Conservation (phyloP, 148 eudicot species). For the Cornus suecica region DNA sequence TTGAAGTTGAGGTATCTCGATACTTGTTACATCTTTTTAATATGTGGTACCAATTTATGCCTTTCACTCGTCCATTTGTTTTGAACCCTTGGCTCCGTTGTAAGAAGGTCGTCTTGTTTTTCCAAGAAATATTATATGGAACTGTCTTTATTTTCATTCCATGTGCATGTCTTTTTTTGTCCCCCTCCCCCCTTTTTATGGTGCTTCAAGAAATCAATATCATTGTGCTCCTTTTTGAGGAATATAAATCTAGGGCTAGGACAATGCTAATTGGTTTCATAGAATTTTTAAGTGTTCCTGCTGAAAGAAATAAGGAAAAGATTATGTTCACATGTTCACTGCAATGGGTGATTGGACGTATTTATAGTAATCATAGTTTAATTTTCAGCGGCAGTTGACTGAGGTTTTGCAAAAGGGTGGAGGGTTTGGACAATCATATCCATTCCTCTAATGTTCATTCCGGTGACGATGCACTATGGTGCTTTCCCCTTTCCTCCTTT, state of each 20-base stretch:
- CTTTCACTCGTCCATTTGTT: conserved; percentile 6
- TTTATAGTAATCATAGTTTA: background rate
- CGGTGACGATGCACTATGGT: background rate
- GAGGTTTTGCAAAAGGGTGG: background rate
- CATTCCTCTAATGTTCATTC: background rate
- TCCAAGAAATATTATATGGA: background rate
- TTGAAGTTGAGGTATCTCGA: conserved; percentile 85
- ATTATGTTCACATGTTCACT: background rate
- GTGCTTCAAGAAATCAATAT: background rate
- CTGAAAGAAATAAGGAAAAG: background rate
- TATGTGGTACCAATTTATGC: background rate
- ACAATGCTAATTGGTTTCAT: background rate
- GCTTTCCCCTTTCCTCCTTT: background rate
- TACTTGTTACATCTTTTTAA: background rate
- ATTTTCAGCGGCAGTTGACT: background rate
- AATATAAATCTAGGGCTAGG: background rate
- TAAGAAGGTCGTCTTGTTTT: background rate
- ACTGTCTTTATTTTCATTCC: background rate
- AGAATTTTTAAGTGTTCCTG: too few species aligned
- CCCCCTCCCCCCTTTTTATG: too few species aligned
- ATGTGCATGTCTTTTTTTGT: background rate
- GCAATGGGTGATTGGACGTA: background rate
- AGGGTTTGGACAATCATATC: background rate
- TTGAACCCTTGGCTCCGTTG: background rate
- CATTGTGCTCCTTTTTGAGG: background rate